Evolutionary conservation across 345 rosid genomes (phyloP).

Genomic region (Gossypium bickii): DNA sequence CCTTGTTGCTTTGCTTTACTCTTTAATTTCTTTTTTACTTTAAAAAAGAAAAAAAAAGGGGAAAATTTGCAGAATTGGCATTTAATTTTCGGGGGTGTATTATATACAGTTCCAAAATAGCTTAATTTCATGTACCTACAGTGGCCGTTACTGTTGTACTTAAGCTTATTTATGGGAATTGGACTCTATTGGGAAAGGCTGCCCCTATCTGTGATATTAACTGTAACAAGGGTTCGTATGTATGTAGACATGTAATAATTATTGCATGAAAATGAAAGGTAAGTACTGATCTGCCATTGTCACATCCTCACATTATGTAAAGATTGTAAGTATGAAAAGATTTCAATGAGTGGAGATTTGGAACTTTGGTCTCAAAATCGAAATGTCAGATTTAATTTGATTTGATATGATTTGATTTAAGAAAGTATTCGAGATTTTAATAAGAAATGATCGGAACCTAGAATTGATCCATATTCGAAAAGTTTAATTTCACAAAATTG

Average conservation of each 20-base stretch:
- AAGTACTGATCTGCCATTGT: not conserved
- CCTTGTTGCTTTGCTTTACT: not conserved
- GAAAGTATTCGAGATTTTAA: too few relatives aligned
- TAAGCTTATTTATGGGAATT: conserved; percentile 16
- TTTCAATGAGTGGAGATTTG: too few relatives aligned
- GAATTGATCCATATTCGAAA: too few relatives aligned
- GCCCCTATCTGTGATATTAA: not conserved
- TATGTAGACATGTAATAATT: too few relatives aligned
- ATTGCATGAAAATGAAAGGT: not conserved
- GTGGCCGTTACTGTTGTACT: not conserved
- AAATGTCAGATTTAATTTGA: rapidly evolving
- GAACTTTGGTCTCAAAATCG: too few relatives aligned
- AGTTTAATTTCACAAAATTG: too few relatives aligned
- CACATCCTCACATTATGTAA: not conserved
- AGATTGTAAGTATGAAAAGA: too few relatives aligned
- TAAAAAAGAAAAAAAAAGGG: not conserved
- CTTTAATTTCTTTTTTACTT: not conserved
- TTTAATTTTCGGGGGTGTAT: not conserved
- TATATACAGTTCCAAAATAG: not conserved
- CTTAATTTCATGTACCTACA: not conserved
- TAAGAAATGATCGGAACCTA: rapidly evolving
- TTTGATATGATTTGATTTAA: too few relatives aligned
- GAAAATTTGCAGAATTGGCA: not conserved
- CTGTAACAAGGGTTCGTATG: not conserved
- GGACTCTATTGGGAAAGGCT: conserved; percentile 15